Base-by-base conservation (phyloP, 805 yeast genomes). In the Cyberlindnera mississippiensis region DNA sequence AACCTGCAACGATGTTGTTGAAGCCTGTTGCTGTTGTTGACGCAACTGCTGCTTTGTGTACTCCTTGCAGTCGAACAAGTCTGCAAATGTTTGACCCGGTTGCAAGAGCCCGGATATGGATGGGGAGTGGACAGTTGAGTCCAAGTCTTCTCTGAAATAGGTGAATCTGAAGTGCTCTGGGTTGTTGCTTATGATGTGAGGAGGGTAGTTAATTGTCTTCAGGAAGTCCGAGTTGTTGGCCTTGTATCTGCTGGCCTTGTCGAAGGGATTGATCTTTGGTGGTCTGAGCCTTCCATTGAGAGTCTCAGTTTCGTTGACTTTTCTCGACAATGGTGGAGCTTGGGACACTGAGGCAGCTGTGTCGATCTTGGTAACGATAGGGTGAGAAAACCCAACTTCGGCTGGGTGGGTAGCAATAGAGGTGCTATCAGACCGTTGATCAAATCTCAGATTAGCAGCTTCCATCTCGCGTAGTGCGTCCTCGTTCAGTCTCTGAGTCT, bases 51-150 rank as follows among this genome's bases (percentile, higher is more conserved):
- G 24, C 38, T 44, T 48, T 30, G 52, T 35, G 41, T 54, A 49
- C 47, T 66, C 68, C 3, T 69, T 55, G 1, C 71, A 66, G n/a
- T 76, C 73, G 56, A 85, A 85, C 30, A 85, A 62, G 46, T 82
- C 85, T 5, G 71, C 73, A 57, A 82, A 82, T 3, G 72, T 66
- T 51, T 76, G 80, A 11, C 74, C 80, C 2, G 79, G 77, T 53
- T 78, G 82, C 28, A 84, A 57, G 17, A 90, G 67, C 0, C 96
- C 96, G 4, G 95, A 82, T 19, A 90, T 82, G 5, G 86, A 82
- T 2, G 96, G 88, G 0, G 96, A 79, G 62, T 90, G 97, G 18
- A 90, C 78, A 0, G 98, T 90, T n/a, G 88, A 79, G 13, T 82
- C 85, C 50, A 91, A 63, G 55, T 88, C 95, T 49, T 89, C 96